Evolutionary conservation across 306 rosid species (phyloP).

Genomic region (Quercus suber): DNA sequence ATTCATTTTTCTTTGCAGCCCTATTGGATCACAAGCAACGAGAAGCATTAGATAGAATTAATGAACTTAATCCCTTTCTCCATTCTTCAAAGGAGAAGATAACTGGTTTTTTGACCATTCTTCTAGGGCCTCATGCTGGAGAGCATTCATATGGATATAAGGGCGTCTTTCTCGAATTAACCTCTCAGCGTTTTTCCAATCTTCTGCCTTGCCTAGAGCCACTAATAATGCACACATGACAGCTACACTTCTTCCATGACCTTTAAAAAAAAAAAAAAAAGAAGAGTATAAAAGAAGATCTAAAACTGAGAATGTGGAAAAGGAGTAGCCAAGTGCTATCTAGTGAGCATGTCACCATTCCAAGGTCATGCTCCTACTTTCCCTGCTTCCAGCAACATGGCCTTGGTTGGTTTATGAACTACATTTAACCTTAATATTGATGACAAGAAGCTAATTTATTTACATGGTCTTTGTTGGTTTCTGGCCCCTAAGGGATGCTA

Average conservation of each 20-base stretch:
- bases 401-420: too few relatives aligned
- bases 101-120: conserved; percentile 82
- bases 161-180: conserved; percentile 68
- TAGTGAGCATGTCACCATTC: too few relatives aligned
- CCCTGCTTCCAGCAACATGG: too few relatives aligned
- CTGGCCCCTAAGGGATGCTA: too few relatives aligned
- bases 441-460: too few relatives aligned
- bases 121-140: conserved; percentile 70
- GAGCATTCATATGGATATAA: conserved; percentile 68
- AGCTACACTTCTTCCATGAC: conserved; percentile 97
- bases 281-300: too few relatives aligned
- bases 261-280: conserved; percentile 32
- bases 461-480: too few relatives aligned
- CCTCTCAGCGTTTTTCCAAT: conserved; percentile 91
- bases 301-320: too few relatives aligned
- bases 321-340: too few relatives aligned
- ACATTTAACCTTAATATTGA: too few relatives aligned
- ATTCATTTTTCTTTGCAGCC: conserved; percentile 11
- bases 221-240: conserved; percentile 88
- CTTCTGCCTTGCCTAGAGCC: conserved; percentile 71
- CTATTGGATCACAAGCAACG: background rate
- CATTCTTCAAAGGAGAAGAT: conserved; percentile 44
- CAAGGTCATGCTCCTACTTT: too few relatives aligned
- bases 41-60: conserved; percentile 21
- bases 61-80: conserved; percentile 14